These are phyloP conservation scores for Sugiyamaella japonica DNA, from an alignment of 1,139 yeast genomes.

Conservation along the genomic window DNA sequence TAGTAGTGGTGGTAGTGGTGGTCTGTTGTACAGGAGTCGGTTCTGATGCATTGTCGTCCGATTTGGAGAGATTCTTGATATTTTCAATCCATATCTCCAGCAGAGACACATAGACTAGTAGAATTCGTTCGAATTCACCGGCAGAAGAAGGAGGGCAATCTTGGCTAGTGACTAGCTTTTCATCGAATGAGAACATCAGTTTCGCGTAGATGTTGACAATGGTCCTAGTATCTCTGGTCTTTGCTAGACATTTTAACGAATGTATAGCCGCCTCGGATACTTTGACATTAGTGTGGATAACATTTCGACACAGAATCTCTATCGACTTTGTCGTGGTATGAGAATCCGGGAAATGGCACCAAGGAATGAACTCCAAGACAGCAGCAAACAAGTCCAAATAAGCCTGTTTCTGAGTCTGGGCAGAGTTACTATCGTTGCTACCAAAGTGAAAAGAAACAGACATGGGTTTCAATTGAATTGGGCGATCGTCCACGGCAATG, in stretches of 20 bases:
- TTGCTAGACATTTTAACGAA: slow-evolving; percentile 65
- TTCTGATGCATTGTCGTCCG: slow-evolving; percentile 27
- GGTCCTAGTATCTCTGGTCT: slow-evolving; percentile 67
- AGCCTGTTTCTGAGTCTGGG: slow-evolving; percentile 38
- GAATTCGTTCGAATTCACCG: slow-evolving; percentile 58
- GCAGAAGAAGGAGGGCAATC: slow-evolving; percentile 49
- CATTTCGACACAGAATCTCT: slow-evolving; percentile 73
- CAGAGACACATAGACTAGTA: slow-evolving; percentile 74
- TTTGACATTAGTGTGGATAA: slow-evolving; percentile 62
- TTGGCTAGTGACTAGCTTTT: slow-evolving; percentile 44
- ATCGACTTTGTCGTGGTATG: slow-evolving; percentile 60
- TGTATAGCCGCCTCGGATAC: slow-evolving; percentile 64
- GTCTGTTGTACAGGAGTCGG: neutral
- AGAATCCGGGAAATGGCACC: slow-evolving; percentile 58
- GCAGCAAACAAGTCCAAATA: slow-evolving; percentile 67
- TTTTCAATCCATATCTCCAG: slow-evolving; percentile 78
- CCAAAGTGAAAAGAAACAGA: slow-evolving; percentile 53
- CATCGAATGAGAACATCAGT: slow-evolving; percentile 77
- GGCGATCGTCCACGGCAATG: slow-evolving; percentile 25
- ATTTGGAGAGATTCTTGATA: slow-evolving; percentile 41
- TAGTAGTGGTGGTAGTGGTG: no score
- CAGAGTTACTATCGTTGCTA: slow-evolving; percentile 43
- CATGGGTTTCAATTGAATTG: slow-evolving; percentile 37
- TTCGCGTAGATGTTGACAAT: slow-evolving; percentile 75
- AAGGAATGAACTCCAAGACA: slow-evolving; percentile 67